A percentile compares a stretch with the other conserved stretches of the same genome.
phyloP scores from a whole-genome alignment of 106 monocot genomes.

The Phalaenopsis equestris region DNA sequence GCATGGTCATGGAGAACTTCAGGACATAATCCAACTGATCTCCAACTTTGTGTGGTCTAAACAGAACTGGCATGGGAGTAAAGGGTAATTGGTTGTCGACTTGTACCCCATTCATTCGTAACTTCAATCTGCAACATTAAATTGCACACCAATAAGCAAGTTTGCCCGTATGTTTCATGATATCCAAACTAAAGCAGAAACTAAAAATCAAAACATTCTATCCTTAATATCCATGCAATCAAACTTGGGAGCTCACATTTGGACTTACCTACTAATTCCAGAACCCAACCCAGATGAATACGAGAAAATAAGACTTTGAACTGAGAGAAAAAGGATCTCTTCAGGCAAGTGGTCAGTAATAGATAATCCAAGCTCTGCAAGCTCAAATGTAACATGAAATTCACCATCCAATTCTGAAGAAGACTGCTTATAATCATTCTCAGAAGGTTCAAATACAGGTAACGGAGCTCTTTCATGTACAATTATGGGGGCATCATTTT shows the following conservation, averaged over 20 bases:
- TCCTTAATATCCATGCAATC: not conserved
- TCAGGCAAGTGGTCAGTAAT: conserved; percentile 89
- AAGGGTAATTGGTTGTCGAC: conserved; percentile 91
- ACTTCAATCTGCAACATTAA: conserved; percentile 60
- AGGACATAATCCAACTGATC: conserved; percentile 59
- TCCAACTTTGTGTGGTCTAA: conserved; percentile 49
- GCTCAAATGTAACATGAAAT: conserved; percentile 77
- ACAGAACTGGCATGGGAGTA: conserved; percentile 89
- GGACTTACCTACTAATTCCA: conserved; percentile 73
- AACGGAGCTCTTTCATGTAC: conserved; percentile 19
- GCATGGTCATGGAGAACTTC: conserved; percentile 82
- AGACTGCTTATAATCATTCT: conserved; percentile 31
- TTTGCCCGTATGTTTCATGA: too few relatives aligned
- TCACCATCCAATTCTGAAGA: conserved; percentile 47
- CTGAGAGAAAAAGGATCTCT: conserved; percentile 77
- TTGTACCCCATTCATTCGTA: conserved; percentile 69
- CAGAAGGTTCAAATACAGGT: conserved; percentile 37
- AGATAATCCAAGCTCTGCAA: conserved; percentile 75
- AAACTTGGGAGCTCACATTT: not conserved
- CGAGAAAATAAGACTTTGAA: conserved; percentile 57
- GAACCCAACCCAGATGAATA: conserved; percentile 89
- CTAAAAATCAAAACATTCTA: not conserved
- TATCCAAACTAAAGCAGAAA: not conserved
- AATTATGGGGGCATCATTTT: conserved; percentile 23
- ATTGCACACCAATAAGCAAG: conserved; percentile 8